Evolutionary conservation across 495 filamentous ascomycete species (phyloP), one percentile per base, ranked within the genome.

Genomic region (Pyrenopolyporus hunteri): DNA sequence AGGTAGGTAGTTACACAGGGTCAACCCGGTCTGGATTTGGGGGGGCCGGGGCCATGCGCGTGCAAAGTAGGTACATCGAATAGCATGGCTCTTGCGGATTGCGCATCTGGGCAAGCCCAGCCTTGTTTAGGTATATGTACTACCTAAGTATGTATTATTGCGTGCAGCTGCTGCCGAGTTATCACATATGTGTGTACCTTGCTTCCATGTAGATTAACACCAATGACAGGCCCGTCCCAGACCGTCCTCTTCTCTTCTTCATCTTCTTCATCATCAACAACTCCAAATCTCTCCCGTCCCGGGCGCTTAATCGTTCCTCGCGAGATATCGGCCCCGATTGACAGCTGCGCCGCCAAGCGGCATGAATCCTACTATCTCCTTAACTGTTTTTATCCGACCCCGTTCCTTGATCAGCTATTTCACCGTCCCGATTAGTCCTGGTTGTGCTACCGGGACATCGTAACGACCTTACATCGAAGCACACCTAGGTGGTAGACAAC

Each of bases 321-420:
- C 49, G 40, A 23, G 16, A 54, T 55, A 35, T 54, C 60, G 48
- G 48, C 42, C 57, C 54, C 60, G 60, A 57, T 57, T 45, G 29
- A 35, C 9, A 10, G 22, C 63, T 66, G 57, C 57, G 57, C 63
- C 57, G 63, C 57, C 55, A 37, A 54, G 57, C 40, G 22, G 32
- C 57, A 57, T 57, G 52, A 28, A 65, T 65, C 62, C 62, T 56
- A 65, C 62, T 46, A 40, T 51, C 31, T 46, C 31, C 36, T 29
- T 35, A 33, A 66, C 57, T 66, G 37, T 60, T 66, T 60, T 66
- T 66, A 66, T 48, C 57, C 57, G 55, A 47, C 10, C 49, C 36
- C 14, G 20, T 32, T 53, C 5, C 28, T 43, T 58, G 35, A 39
- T 44, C 17, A 6, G 22, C 33, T 51, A 29, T 23, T 42, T 25